phyloP scores from a whole-genome alignment of 129 eudicot species.

The Deinandra increscens region DNA sequence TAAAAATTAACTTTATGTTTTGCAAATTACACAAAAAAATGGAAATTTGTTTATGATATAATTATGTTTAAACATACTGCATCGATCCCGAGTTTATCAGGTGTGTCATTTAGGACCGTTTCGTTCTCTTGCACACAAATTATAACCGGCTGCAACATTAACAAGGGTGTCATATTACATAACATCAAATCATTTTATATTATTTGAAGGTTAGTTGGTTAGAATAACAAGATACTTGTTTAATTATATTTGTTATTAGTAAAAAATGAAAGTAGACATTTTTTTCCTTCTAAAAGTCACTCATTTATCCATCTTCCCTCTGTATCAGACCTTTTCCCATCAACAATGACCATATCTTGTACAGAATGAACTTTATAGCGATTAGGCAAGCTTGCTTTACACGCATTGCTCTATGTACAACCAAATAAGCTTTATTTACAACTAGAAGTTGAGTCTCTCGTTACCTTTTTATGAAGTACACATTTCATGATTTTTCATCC shows the following conservation, averaged over 20 bases:
- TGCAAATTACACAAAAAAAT: background rate
- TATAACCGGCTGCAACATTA: slow-evolving; percentile 69
- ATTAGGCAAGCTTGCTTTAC: no score
- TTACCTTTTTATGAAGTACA: no score
- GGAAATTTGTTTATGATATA: background rate
- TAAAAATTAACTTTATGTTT: background rate
- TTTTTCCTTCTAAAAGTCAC: no score
- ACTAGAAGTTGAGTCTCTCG: no score
- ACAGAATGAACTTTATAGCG: no score
- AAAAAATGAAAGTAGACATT: no score
- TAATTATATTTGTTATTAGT: background rate
- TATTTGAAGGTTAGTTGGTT: background rate
- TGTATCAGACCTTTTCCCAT: background rate
- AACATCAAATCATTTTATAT: background rate
- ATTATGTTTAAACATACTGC: slow-evolving; percentile 42
- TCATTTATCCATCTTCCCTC: background rate
- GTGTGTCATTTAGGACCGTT: slow-evolving; percentile 80
- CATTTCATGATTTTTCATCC: no score
- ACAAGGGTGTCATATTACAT: background rate
- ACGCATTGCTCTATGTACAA: no score
- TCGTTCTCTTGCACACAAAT: slow-evolving; percentile 89
- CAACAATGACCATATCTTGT: no score
- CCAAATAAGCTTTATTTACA: no score
- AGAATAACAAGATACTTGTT: background rate
- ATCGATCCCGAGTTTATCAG: slow-evolving; percentile 72